A percentile compares a stretch with the other conserved stretches of the same genome.
Conservation (phyloP, 345 rosid genomes). For the Eucalyptus cloeziana region DNA sequence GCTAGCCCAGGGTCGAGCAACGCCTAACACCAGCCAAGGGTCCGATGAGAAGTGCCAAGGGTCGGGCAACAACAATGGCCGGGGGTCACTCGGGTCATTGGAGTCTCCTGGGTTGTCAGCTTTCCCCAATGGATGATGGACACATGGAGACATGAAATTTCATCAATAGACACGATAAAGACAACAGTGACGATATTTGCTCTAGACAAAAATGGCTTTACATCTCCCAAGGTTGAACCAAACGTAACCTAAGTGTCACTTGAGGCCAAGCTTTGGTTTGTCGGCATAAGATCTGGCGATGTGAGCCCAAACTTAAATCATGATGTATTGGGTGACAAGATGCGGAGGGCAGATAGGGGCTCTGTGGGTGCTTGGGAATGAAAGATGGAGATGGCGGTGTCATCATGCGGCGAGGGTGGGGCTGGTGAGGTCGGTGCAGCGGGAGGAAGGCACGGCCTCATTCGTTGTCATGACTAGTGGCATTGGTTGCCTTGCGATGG, state of each 20-base stretch:
- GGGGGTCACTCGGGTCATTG: neutral
- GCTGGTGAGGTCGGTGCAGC: neutral
- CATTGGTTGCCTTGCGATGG: neutral
- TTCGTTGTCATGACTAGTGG: neutral
- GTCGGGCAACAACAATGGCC: neutral
- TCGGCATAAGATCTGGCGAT: accelerated
- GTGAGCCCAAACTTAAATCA: neutral
- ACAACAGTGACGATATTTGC: neutral
- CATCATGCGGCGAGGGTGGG: neutral
- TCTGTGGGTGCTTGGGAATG: neutral
- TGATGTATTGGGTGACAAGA: too few species aligned
- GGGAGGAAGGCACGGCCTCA: neutral
- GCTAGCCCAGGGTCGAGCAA: neutral
- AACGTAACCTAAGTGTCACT: neutral
- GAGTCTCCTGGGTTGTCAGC: neutral
- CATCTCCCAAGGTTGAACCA: neutral
- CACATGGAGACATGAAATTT: neutral
- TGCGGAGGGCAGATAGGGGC: neutral
- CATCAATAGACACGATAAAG: neutral
- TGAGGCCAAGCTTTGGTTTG: neutral
- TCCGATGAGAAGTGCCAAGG: neutral
- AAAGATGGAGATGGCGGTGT: neutral
- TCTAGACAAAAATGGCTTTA: neutral
- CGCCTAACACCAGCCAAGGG: neutral
- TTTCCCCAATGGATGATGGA: neutral